Evolutionary conservation across 179 eudicot species (phyloP), one percentile per base, ranked within the genome.

Genomic region (Silene coronaria): DNA sequence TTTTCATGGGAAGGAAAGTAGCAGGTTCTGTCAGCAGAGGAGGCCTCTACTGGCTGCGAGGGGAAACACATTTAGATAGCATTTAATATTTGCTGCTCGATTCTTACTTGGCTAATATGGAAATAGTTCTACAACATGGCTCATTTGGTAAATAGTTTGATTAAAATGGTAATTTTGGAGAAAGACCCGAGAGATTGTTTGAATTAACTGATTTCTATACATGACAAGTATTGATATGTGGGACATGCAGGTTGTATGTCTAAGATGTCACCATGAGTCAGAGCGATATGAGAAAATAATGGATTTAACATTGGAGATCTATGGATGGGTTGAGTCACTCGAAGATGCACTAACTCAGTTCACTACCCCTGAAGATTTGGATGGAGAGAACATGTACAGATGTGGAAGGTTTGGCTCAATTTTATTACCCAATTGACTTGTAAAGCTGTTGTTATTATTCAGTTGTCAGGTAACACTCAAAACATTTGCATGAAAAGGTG

Each of bases 361-460:
- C 78, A 93, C 98, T 34, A 84, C 88, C 38, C 85, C 89, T 24
- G 98, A 93, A 81, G 96, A 93, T 86, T 87, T 93, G 84, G 98
- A 91, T 81, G 98, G 98, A 61, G 97, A 93, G 78, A 93, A 93
- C 80, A 93, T 89, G 96, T 93, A 93, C 82, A 84, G 90, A 89
- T 93, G 98, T 86, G 96, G 86, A 88, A 93, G 97, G 98, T 93
- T 68, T 73, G 88, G 23, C 75, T 53, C 42, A 59, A 72, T 13
- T 38, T 42, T 36, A n/a, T 82, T 6, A 60, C 34, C 24, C 14
- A 57, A 3, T 23, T 67, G 6, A 27, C 58, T 59, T 19, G 22
- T 27, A 22, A 11, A 24, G 46, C 9, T 26, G 27, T 70, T 23
- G 16, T 36, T 12, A 5, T 17, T 21, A 28, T 36, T 22, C 14